Evolutionary conservation across 805 yeast genomes (phyloP), one percentile per base, ranked within the genome.

Genomic region (Sugiyamaella marilandica): DNA sequence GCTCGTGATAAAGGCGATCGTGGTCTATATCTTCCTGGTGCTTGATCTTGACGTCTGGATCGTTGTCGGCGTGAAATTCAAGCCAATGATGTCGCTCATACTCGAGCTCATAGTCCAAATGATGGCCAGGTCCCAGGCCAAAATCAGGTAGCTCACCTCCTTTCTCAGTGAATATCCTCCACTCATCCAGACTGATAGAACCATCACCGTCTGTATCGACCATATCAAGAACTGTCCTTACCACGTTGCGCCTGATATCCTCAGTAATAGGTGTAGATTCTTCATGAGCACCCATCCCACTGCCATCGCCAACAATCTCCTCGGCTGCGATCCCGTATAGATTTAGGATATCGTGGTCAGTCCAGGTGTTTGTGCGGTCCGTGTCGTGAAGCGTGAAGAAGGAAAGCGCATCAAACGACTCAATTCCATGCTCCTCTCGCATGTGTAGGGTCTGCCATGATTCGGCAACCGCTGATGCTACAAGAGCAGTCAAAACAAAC

Each of bases 41-140:
- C 49, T 87, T 85, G 21, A 80, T 71, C 61, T 77, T 75, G 26
- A 90, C 89, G 50, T 87, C 90, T 1, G 97, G 97, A 66, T 90
- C 97, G 52, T 75, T 70, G 59, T 87, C 66, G n/a, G 65, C 60
- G 56, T 71, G 74, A 53, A 58, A 67, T 70, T 89, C 74, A 55
- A 83, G 79, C 97, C 97, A 92, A 68, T 91, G 98, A 67, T 91
- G 97, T 53, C 87, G 83, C 67, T 92, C 97, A 66, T 91, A 92
- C 66, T 91, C 97, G 60, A 81, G 78, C 69, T 91, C 98, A 64
- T 90, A 92, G 70, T 88, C 96, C 34, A 90, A 84, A 70, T 91
- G 97, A 65, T 91, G 97, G 26, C 96, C 96, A 7, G 88, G 91
- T 31, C 97, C 98, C 54, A 84, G 82, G 8, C 96, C 95, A 66